Evolutionary conservation across 306 rosid genomes (phyloP), one percentile per base, ranked within the genome.

Genomic region (Trifolium pratense): DNA sequence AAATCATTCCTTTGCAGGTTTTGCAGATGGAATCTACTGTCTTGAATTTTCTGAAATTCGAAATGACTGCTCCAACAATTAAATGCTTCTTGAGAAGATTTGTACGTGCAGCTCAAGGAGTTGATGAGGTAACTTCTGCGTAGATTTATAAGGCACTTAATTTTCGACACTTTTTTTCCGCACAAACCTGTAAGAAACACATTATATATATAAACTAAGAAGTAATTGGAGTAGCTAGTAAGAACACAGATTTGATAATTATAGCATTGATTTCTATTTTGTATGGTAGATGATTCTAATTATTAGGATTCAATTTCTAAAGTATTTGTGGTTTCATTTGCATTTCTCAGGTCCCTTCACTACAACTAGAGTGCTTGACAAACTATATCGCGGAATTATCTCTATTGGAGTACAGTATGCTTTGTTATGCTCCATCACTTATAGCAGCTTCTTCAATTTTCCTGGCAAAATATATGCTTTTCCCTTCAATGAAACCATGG

Each of bases 51-150:
- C 80, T 94, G 66, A 91, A 94, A 81, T 94, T 94, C 20, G 97
- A 94, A 88, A 89, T 94, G 99, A 91, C 99, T 25, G 96, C 97
- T 58, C 93, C 97, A n/a, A 91, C 97, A 63, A 68, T 84, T 1
- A 94, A 94, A 80, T 94, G 99, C 71, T 91, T 91, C 83, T 65
- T 89, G 63, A 91, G 98, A 82, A 82, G 98, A 83, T 94, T 94
- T 31, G 88, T 91, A 55, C 96, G 98, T 25, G 98, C 92, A 18
- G 94, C 98, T 80, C 95, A 89, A 82, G 96, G 90, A 56, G 71
- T 80, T 25, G 86, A 82, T 14, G 98, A 91, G 96, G 90, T 89
- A 87, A 43, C 15, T 37, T 55, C 14, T 67, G 26, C 7, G 60
- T 37, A 17, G 62, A 63, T 29, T 31, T 62, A 12, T 25, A 16